These are phyloP conservation scores for Imleria badia DNA, from an alignment of 768 basidiomycete genomes.

Conservation along the genomic window DNA sequence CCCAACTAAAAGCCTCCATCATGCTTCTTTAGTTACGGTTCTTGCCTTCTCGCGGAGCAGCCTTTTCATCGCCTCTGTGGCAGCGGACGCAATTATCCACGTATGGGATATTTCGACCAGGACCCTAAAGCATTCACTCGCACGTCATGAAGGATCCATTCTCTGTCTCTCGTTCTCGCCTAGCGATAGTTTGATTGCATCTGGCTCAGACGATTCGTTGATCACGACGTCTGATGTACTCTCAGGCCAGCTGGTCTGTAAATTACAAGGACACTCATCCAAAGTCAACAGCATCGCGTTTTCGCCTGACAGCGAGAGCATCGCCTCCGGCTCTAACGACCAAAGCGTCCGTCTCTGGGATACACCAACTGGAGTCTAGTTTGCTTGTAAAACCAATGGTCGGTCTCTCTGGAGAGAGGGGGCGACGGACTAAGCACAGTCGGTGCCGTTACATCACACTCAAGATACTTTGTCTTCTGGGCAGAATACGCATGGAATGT, in stretches of 20 bases:
- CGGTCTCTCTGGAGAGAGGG: slow-evolving; percentile 12
- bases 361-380: slow-evolving; percentile 16
- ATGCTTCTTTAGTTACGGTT: slow-evolving; percentile 2
- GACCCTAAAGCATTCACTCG: slow-evolving; percentile 5
- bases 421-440: not conserved
- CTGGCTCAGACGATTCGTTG: slow-evolving; percentile 13
- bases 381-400: slow-evolving; percentile 8
- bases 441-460: slow-evolving; percentile 14
- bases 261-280: slow-evolving; percentile 17
- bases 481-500: slow-evolving; percentile 18
- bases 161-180: slow-evolving; percentile 22
- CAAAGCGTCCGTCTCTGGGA: slow-evolving; percentile 27
- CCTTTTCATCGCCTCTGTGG: slow-evolving; percentile 14
- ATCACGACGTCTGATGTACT: slow-evolving; percentile 14
- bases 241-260: slow-evolving; percentile 7
- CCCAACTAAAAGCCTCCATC: not conserved
- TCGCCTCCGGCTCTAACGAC: slow-evolving; percentile 25
- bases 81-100: slow-evolving; percentile 9
- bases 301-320: slow-evolving; percentile 15
- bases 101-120: slow-evolving; percentile 17
- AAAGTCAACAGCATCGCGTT: slow-evolving; percentile 21
- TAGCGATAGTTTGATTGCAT: slow-evolving; percentile 11
- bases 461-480: slow-evolving; percentile 20
- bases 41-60: slow-evolving; percentile 13
- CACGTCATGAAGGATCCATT: slow-evolving; percentile 16